Base-by-base conservation (phyloP, 345 rosid species). In the Iberis pinnata region DNA sequence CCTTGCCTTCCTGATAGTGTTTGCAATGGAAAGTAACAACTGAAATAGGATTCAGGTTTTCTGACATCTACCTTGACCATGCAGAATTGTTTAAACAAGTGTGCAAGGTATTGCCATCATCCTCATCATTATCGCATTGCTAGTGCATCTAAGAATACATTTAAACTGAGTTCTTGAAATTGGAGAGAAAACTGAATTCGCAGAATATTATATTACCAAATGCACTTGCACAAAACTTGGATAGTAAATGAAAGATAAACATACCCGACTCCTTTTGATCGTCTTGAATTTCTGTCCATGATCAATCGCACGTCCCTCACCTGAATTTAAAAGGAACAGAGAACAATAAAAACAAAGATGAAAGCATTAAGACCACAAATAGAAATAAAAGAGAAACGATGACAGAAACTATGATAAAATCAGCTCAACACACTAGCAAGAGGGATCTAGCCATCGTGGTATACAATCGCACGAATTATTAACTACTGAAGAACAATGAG, bases 201-300 rank as follows among this genome's bases (percentile, higher is more conserved):
- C 81, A 67, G 63, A 61, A 69, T 67, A 68, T 58, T 71, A 56
- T n/a, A 60, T 75, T 65, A 70, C 70, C 61, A 69, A 55, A 73
- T 67, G 47, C 72, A 60, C 67, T 60, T 36, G 61, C 73, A 66
- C 51, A 57, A 53, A 66, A 47, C 36, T 12, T 47, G 40, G 26
- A 10, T 4, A 46, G 58, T 18, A 50, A 29, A 32, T 43, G 53
- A 48, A 48, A 70, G 41, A 12, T 17, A 43, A 18, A 73, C 90
- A 70, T 86, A 86, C 97, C 97, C 97, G 76, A 89, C 97, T 70
- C 97, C 97, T 71, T 81, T 89, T 32, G 97, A 89, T 50, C 95
- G 68, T 63, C 97, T 78, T 43, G 97, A 89, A 67, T 86, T 89
- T 70, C 97, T 79, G 61, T 89, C 97, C 95, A 89, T 81, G 73